These are phyloP conservation scores for Fibroporia radiculosa DNA, from an alignment of 768 basidiomycete genomes.

Conservation along the genomic window DNA sequence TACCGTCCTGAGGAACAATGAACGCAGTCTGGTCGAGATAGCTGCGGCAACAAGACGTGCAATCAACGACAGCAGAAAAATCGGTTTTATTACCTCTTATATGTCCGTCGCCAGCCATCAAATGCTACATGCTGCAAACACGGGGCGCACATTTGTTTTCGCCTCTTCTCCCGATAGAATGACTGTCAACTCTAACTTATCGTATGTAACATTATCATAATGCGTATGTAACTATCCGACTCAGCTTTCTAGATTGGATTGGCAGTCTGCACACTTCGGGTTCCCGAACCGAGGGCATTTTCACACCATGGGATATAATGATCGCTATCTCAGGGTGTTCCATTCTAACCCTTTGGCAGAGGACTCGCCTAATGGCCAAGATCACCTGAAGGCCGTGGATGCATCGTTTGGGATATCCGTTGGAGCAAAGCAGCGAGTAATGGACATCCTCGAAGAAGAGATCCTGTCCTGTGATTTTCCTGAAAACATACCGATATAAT, in stretches of 20 bases:
- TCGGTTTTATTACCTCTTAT: conserved; percentile 7
- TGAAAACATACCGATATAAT: too few relatives aligned
- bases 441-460: neutral
- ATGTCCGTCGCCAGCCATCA: conserved; percentile 11
- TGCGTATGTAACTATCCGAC: neutral
- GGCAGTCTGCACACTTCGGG: conserved; percentile 11
- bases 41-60: conserved; percentile 5
- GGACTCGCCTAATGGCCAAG: neutral
- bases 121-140: conserved; percentile 8
- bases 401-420: conserved; percentile 3
- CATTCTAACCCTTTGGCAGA: conserved; percentile 3
- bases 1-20: neutral
- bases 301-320: conserved; percentile 4
- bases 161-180: neutral
- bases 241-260: conserved; percentile 6
- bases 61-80: neutral
- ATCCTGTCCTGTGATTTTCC: conserved; percentile 1
- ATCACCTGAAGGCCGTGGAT: neutral
- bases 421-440: neutral
- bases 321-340: conserved; percentile 10
- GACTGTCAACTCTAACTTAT: conserved; percentile 11
- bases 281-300: neutral
- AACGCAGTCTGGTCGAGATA: neutral
- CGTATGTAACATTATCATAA: conserved; percentile 3
- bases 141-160: conserved; percentile 4